Percentiles rank a stretch among this genome's conserved stretches.
These are phyloP conservation scores for Bipolaris sorokiniana DNA, from an alignment of 2,329 filamentous ascomycete species.

Conservation along the genomic window DNA sequence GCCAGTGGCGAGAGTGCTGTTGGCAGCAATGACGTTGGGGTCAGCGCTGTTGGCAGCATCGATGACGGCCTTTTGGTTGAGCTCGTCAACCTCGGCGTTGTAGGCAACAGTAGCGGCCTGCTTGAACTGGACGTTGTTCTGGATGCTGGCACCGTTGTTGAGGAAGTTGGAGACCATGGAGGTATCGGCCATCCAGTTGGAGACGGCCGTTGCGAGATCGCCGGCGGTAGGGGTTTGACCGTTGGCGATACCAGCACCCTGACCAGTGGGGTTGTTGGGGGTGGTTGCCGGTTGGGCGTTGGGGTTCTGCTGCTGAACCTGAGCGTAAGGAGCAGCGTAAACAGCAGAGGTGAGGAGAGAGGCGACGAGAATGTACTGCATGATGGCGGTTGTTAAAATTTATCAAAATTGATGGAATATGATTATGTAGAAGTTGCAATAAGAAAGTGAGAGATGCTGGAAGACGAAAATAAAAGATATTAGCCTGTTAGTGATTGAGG, in stretches of 20 bases:
- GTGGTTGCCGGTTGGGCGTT: neutral
- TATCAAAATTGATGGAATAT: slow-evolving; percentile 25
- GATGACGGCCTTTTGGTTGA: slow-evolving; percentile 48
- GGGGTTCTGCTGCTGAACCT: slow-evolving; percentile 16
- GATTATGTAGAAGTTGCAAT: slow-evolving; percentile 4
- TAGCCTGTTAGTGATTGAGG: slow-evolving; percentile 36
- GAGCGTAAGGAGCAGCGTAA: slow-evolving; percentile 41
- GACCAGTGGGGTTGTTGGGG: slow-evolving; percentile 18
- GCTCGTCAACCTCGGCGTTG: slow-evolving; percentile 49
- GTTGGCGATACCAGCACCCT: slow-evolving; percentile 25
- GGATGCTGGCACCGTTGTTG: slow-evolving; percentile 41
- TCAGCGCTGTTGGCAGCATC: slow-evolving; percentile 34
- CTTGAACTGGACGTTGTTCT: slow-evolving; percentile 46
- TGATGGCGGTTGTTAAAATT: slow-evolving; percentile 32
- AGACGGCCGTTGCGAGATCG: slow-evolving; percentile 45
- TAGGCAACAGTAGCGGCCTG: slow-evolving; percentile 46
- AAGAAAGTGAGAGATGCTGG: slow-evolving; percentile 23
- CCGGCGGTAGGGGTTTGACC: slow-evolving; percentile 35
- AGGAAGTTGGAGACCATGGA: slow-evolving; percentile 49
- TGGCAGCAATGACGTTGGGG: slow-evolving; percentile 44
- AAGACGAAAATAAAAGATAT: slow-evolving; percentile 26
- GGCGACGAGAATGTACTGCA: slow-evolving; percentile 47
- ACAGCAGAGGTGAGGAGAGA: slow-evolving; percentile 42
- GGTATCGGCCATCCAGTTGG: slow-evolving; percentile 48
- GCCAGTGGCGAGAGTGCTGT: slow-evolving; percentile 46